phyloP scores from a whole-genome alignment of 139 green algal species.

The Picochlorum costavermella region DNA sequence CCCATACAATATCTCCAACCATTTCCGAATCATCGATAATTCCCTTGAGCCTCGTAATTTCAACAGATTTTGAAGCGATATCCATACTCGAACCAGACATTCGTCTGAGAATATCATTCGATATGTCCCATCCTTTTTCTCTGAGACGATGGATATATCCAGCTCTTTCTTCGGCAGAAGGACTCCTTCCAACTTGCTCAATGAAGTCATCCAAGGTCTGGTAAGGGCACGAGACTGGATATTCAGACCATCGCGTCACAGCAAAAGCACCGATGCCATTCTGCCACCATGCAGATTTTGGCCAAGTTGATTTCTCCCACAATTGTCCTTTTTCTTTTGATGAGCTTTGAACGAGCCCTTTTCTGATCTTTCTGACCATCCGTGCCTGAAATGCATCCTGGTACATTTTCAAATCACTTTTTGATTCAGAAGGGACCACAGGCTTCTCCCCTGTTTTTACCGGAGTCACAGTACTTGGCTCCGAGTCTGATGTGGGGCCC shows the following conservation, averaged over 20 bases:
- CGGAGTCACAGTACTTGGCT: too few species aligned
- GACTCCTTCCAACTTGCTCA: conserved; percentile 25
- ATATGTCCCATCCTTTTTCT: conserved; percentile 71
- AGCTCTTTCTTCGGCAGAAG: conserved; percentile 17
- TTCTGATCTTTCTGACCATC: not conserved
- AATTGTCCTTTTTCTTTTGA: conserved; percentile 3
- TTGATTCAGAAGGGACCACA: too few species aligned
- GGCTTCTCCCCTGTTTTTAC: too few species aligned
- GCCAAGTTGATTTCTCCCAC: conserved; percentile 36
- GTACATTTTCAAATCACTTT: not conserved
- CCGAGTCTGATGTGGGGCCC: too few species aligned
- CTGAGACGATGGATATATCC: conserved; percentile 63
- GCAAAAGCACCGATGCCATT: conserved; percentile 25
- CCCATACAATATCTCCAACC: conserved; percentile 46
- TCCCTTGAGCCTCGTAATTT: conserved; percentile 19
- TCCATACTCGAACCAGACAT: not conserved
- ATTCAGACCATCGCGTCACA: conserved; percentile 47
- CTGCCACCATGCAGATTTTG: conserved; percentile 26
- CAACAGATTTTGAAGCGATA: not conserved
- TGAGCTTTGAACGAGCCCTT: not conserved
- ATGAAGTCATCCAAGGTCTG: conserved; percentile 57
- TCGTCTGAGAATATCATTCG: conserved; percentile 19
- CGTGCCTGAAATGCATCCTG: not conserved
- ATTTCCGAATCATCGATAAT: conserved; percentile 33
- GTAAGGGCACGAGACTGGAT: conserved; percentile 48